Percentiles rank a stretch among this genome's conserved stretches.
Conservation (phyloP, 2,329 filamentous ascomycete species). For the Alternaria sp. region DNA sequence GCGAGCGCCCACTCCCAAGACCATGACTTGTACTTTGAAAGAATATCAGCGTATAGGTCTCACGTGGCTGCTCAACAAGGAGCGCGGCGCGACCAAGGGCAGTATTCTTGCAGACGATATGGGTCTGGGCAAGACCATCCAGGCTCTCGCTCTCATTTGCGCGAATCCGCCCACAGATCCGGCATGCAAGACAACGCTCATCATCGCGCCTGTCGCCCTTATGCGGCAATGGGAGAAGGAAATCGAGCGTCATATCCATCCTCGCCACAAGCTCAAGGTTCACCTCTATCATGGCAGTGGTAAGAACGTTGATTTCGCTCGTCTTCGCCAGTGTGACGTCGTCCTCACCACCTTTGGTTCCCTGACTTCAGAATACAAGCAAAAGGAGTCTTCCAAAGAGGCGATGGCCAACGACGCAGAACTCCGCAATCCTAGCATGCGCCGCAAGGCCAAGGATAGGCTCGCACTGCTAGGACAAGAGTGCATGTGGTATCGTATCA, state of each 20-base stretch:
- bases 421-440: slow-evolving; percentile 40
- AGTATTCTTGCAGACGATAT: slow-evolving; percentile 71
- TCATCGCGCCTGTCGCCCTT: slow-evolving; percentile 80
- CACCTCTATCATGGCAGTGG: slow-evolving; percentile 70
- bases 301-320: slow-evolving; percentile 62
- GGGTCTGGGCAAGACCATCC: slow-evolving; percentile 80
- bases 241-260: slow-evolving; percentile 72
- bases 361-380: slow-evolving; percentile 70
- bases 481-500: slow-evolving; percentile 66
- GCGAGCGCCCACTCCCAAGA: slow-evolving; percentile 72
- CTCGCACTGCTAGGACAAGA: slow-evolving; percentile 63
- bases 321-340: slow-evolving; percentile 72
- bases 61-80: slow-evolving; percentile 77
- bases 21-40: slow-evolving; percentile 73
- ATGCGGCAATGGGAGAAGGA: slow-evolving; percentile 86
- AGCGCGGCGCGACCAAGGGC: slow-evolving; percentile 73
- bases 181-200: slow-evolving; percentile 75
- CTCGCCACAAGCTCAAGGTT: slow-evolving; percentile 65
- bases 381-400: slow-evolving; percentile 60
- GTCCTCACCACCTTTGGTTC: slow-evolving; percentile 82
- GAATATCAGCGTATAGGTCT: slow-evolving; percentile 82
- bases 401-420: slow-evolving; percentile 52
- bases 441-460: slow-evolving; percentile 28
- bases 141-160: slow-evolving; percentile 78
- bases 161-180: slow-evolving; percentile 66